Base-by-base conservation (phyloP, 2,329 filamentous ascomycete genomes). In the Lasiodiplodia theobromae region DNA sequence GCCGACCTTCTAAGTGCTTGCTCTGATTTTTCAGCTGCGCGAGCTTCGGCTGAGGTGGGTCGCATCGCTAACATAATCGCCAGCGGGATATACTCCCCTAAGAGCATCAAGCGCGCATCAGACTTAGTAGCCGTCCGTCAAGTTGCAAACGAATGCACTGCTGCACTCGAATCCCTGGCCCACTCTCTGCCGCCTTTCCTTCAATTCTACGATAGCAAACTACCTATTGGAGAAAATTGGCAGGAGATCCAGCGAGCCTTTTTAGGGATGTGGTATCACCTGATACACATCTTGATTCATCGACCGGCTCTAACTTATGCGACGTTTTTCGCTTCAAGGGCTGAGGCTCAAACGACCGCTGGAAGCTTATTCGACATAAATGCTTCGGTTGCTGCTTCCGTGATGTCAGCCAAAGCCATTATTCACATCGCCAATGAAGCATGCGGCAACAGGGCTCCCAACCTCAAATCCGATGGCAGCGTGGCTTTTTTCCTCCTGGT, bases 231-330 rank as follows among this genome's bases (percentile, higher is more conserved):
- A 7, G 60, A 51, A 4, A 16, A 6, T 1, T 64, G 60, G 60
- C 40, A 64, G 12, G 60, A 64, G 60, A 52, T 64, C 3, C 60
- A 64, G 44, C 25, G 60, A 1, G 16, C 31, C 1, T 40, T 10
- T 7, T 0, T 64, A 3, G 60, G 60, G 2, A 64, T 64, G 44
- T 21, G 34, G 28, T 64, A 34, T 18, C 31, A 64, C 16, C 25
- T 64, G 7, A 23, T 38, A 18, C 60, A 40, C 25, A 38, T 64
- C n/a, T 25, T 64, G 25, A 37, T 64, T 10, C 60, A 64, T 11
- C 60, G 60, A 4, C 60, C 60, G 3, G 60, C 60, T 11, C 25
- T 64, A 4, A 64, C 47, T 2, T 64, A 51, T 11, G 44, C 60
- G 1, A 52, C 44, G 1, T 51, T 64, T 18, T 64, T 64, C 31